Percentiles rank a stretch among this genome's conserved stretches.
These are phyloP conservation scores for Tolypocladium endophyticum DNA, from an alignment of 2,329 filamentous ascomycete genomes.

Conservation along the genomic window DNA sequence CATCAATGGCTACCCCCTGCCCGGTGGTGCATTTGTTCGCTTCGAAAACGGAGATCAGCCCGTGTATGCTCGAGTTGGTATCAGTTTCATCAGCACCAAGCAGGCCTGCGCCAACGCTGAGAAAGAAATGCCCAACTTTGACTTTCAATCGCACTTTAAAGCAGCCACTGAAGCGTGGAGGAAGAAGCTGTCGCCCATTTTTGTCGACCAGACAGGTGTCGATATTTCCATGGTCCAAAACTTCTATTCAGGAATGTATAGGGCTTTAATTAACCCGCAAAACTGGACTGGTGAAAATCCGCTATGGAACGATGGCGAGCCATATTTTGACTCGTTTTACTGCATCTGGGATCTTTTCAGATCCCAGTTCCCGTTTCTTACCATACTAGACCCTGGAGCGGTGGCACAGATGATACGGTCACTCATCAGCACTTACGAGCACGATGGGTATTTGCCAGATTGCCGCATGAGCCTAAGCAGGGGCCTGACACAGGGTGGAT, in stretches of 20 bases:
- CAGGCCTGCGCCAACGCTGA: constrained; percentile 61
- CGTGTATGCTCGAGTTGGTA: constrained; percentile 54
- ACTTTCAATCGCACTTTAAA: constrained; percentile 44
- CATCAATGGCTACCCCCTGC: constrained; percentile 42
- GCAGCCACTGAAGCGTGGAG: constrained; percentile 49
- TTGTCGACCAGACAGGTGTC: constrained; percentile 41
- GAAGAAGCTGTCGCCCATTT: constrained; percentile 48
- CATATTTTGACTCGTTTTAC: constrained; percentile 69
- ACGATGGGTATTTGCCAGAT: constrained; percentile 63
- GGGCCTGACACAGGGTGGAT: constrained; percentile 65
- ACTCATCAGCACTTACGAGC: constrained; percentile 59
- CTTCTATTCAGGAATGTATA: constrained; percentile 64
- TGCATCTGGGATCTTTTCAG: constrained; percentile 67
- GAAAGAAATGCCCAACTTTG: constrained; percentile 55
- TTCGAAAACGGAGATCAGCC: constrained; percentile 41
- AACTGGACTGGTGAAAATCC: constrained; percentile 68
- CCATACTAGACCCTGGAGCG: constrained; percentile 52
- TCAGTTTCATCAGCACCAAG: constrained; percentile 57
- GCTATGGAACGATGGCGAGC: constrained; percentile 53
- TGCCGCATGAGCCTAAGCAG: constrained; percentile 68
- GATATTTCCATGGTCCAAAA: constrained; percentile 44
- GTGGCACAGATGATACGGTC: constrained; percentile 59
- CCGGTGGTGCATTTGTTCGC: constrained; percentile 53
- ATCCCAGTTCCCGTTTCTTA: constrained; percentile 59
- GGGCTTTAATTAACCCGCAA: constrained; percentile 62